These are phyloP conservation scores for Yamadazyma sp. DNA, from an alignment of 1,139 yeast genomes.

Conservation along the genomic window DNA sequence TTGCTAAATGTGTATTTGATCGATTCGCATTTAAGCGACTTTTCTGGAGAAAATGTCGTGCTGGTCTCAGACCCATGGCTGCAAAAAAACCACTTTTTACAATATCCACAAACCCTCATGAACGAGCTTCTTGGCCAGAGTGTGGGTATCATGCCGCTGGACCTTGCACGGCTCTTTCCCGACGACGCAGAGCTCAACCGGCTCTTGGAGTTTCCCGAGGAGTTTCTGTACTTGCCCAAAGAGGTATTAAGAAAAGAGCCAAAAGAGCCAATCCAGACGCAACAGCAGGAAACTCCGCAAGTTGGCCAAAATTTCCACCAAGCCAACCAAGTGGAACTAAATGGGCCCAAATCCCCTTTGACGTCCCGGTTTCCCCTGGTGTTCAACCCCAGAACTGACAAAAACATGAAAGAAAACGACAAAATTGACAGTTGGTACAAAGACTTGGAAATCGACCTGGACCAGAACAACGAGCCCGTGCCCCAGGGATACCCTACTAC, in stretches of 20 bases:
- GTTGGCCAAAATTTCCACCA: background rate
- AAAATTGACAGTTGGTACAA: conserved; percentile 64
- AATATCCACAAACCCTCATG: background rate
- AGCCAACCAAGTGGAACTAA: background rate
- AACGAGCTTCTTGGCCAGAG: background rate
- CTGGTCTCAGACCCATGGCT: background rate
- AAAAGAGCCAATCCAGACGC: no score
- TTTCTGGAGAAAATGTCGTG: background rate
- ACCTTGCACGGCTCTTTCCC: background rate
- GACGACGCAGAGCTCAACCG: background rate
- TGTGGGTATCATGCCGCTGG: background rate
- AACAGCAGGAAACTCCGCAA: background rate
- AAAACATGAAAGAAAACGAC: conserved; percentile 60
- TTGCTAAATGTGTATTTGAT: background rate
- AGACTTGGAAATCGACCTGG: conserved; percentile 13
- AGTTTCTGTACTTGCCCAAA: no score
- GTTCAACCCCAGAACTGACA: conserved; percentile 59
- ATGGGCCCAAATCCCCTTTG: background rate
- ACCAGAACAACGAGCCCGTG: conserved; percentile 20
- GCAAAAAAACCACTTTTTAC: background rate
- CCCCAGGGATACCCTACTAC: conserved; percentile 53
- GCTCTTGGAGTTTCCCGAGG: no score
- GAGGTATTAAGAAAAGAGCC: no score
- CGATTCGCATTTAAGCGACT: no score
- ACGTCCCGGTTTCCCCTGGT: background rate